These are phyloP conservation scores for Amanita phalloides DNA, from an alignment of 768 basidiomycete genomes.

Conservation along the genomic window DNA sequence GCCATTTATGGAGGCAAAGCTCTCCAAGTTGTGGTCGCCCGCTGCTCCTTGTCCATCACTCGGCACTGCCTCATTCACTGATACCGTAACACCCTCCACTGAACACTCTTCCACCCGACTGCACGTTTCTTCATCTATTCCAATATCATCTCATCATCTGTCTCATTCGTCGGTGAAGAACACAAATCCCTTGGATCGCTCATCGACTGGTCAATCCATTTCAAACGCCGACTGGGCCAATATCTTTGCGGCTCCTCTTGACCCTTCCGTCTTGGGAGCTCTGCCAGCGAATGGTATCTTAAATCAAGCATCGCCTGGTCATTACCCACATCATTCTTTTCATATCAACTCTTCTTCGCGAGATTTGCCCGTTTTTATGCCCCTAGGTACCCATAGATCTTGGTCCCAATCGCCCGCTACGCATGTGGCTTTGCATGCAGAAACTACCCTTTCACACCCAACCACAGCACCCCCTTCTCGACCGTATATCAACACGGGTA, in stretches of 20 bases:
- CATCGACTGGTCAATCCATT: slow-evolving; percentile 10
- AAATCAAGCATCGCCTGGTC: slow-evolving; percentile 16
- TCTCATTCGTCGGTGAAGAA: neutral
- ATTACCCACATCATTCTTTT: slow-evolving; percentile 27
- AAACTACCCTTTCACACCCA: slow-evolving; percentile 19
- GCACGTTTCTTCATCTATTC: slow-evolving; percentile 5
- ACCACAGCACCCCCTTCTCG: slow-evolving; percentile 16
- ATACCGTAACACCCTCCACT: neutral
- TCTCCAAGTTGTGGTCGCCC: slow-evolving; percentile 5
- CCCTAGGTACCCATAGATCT: slow-evolving; percentile 8
- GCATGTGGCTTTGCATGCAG: slow-evolving; percentile 14
- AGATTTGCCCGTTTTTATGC: neutral
- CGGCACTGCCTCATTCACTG: neutral
- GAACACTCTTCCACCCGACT: neutral
- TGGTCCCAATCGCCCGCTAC: slow-evolving; percentile 19
- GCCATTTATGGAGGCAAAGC: neutral
- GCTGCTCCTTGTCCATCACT: neutral
- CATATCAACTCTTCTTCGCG: neutral
- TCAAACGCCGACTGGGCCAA: slow-evolving; percentile 37
- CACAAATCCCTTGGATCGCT: slow-evolving; percentile 6
- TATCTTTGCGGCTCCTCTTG: slow-evolving; percentile 51
- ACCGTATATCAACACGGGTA: slow-evolving; percentile 11
- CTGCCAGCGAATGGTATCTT: slow-evolving; percentile 53
- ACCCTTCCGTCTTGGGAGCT: slow-evolving; percentile 48
- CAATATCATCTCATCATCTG: slow-evolving; percentile 4